phyloP scores from a whole-genome alignment of 1,284 basidiomycete species.

The Malassezia brasiliensis region DNA sequence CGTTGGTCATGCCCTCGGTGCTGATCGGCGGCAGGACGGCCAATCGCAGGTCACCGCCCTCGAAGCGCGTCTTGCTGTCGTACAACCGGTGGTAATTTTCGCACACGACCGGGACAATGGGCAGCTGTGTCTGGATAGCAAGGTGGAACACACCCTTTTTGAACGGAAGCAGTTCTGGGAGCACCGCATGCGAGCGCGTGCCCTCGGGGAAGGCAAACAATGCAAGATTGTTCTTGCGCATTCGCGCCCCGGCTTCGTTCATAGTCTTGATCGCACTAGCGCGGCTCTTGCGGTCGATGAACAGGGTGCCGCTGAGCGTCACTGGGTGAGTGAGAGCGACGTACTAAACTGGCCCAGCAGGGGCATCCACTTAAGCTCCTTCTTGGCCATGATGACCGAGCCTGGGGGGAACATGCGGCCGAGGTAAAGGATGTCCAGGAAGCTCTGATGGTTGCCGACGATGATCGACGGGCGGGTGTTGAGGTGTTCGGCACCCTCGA shows the following conservation, averaged over 20 bases:
- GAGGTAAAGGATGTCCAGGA: slow-evolving; percentile 53
- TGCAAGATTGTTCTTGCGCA: slow-evolving; percentile 65
- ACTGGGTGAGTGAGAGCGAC: slow-evolving; percentile 48
- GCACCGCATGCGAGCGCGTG: slow-evolving; percentile 51
- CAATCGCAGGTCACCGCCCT: slow-evolving; percentile 66
- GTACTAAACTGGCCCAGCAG: slow-evolving; percentile 71
- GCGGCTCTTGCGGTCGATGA: slow-evolving; percentile 78
- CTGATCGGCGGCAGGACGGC: slow-evolving; percentile 69
- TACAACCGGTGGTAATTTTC: slow-evolving; percentile 80
- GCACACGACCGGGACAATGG: slow-evolving; percentile 76
- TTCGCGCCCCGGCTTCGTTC: slow-evolving; percentile 65
- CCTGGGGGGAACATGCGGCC: slow-evolving; percentile 76
- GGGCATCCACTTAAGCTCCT: slow-evolving; percentile 75
- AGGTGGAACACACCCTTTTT: slow-evolving; percentile 99
- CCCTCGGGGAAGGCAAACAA: slow-evolving; percentile 48
- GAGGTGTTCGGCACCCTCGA: slow-evolving; percentile 80
- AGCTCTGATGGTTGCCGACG: slow-evolving; percentile 76
- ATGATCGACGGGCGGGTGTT: slow-evolving; percentile 61
- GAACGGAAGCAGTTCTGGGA: slow-evolving; percentile 59
- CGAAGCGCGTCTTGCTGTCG: slow-evolving; percentile 69
- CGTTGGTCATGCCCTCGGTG: slow-evolving; percentile 60
- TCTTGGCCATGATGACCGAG: slow-evolving; percentile 86
- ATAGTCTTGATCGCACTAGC: slow-evolving; percentile 66
- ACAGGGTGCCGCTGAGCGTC: slow-evolving; percentile 80
- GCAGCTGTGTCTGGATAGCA: slow-evolving; percentile 67